phyloP scores from a whole-genome alignment of 2,329 filamentous ascomycete genomes.

The Coleophoma eucalyptorum region DNA sequence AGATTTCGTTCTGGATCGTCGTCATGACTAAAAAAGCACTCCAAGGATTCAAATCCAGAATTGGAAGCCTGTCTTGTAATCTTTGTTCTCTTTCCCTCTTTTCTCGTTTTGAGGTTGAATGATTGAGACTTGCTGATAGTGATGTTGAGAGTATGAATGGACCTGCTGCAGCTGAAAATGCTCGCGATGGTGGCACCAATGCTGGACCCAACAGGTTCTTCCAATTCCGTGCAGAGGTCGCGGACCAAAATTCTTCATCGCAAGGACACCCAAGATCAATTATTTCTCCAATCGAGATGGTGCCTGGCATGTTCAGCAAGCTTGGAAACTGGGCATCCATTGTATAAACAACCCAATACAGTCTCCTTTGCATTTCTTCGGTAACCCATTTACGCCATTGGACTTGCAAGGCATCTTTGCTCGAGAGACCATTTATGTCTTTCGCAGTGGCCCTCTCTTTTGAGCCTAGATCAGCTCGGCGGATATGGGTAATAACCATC shows the following conservation, averaged over 20 bases:
- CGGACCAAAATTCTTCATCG: slow-evolving; percentile 20
- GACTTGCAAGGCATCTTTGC: slow-evolving; percentile 3
- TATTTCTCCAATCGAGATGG: slow-evolving; percentile 18
- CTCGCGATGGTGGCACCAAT: slow-evolving; percentile 13
- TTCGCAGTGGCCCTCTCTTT: background rate
- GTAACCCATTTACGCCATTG: slow-evolving; percentile 17
- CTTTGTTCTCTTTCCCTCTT: background rate
- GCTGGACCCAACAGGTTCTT: slow-evolving; percentile 17
- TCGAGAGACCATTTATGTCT: background rate
- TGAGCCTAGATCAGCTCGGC: slow-evolving; percentile 7
- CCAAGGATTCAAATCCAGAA: slow-evolving; percentile 18
- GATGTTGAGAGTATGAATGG: slow-evolving; percentile 15
- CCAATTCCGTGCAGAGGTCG: slow-evolving; percentile 17
- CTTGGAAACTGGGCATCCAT: slow-evolving; percentile 19
- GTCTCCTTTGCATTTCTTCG: slow-evolving; percentile 14
- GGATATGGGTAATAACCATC: slow-evolving; percentile 15
- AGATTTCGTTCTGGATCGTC: slow-evolving; percentile 14
- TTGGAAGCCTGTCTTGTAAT: slow-evolving; percentile 3
- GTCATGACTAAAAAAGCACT: slow-evolving; percentile 18
- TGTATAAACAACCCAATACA: slow-evolving; percentile 19
- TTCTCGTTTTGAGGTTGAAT: background rate
- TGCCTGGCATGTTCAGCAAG: slow-evolving; percentile 17
- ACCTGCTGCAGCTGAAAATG: slow-evolving; percentile 16
- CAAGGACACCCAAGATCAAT: slow-evolving; percentile 17
- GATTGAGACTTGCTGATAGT: background rate